Base-by-base conservation (phyloP, 257 asterid species). In the Nicotiana paniculata region DNA sequence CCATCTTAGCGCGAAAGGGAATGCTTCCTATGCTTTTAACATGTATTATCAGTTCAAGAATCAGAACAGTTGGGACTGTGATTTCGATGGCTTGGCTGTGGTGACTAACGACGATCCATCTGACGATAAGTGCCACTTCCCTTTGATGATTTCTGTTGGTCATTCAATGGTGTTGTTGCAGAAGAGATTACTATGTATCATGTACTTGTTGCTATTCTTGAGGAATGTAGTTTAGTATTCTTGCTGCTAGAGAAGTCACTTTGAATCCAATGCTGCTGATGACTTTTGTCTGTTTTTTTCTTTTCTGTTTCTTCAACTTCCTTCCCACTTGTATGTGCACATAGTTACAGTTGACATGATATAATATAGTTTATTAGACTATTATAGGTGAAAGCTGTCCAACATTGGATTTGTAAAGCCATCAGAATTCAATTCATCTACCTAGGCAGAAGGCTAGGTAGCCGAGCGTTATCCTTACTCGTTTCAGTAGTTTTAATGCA, bases 41-140 rank as follows among this genome's bases (percentile, higher is more conserved):
- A 72, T 72, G 79, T 72, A 72, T 35, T 72, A 72, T 46, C 79
- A 72, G 6, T 59, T 72, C 79, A 72, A 72, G 59, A 72, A 72
- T 72, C 79, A 72, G 79, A 46, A 72, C 24, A 72, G 79, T 24
- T 72, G 79, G 79, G 79, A 72, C 61, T 72, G 79, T 46, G 79
- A 72, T 72, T 72, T 72, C 9, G 79, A 48, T 72, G 79, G 58
- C 24, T 21, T 72, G 24, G 79, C 79, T 24, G 21, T 72, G 61
- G 79, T 72, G 79, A 72, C 79, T 72, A 59, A 46, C 28, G 61
- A 72, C 13, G 79, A 72, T 72, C 79, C 79, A 13, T 72, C 79
- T 1, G 79, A 72, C 15, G 61, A 72, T 9, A 72, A 24, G 11
- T 72, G 79, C 24, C 79, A 0, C 6, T 72, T 46, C 8, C 79